Percentiles rank a stretch among this genome's conserved stretches.
phyloP scores from a whole-genome alignment of 257 asterid genomes.

The Plantago ovata region DNA sequence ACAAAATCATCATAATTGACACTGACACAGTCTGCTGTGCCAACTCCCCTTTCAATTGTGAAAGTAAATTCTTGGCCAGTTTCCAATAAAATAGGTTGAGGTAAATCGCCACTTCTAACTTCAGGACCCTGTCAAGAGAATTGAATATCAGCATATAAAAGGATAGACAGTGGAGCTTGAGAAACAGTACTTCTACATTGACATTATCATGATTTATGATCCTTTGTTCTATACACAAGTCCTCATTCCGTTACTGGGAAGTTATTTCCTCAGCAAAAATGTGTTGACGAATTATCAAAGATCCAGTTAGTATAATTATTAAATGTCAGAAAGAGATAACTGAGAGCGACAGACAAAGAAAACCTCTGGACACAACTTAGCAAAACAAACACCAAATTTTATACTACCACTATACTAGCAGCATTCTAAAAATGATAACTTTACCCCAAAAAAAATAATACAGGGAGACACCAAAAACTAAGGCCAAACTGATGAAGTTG shows the following conservation, averaged over 20 bases:
- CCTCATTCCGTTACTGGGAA: too few relatives aligned
- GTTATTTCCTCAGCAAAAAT: too few relatives aligned
- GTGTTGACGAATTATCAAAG: not conserved
- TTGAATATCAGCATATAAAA: constrained; percentile 7
- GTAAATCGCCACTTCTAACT: constrained; percentile 99
- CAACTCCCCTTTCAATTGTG: constrained; percentile 94
- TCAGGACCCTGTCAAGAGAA: constrained; percentile 88
- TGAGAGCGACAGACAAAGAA: not conserved
- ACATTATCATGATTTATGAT: not conserved
- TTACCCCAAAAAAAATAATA: not conserved
- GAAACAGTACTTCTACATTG: not conserved
- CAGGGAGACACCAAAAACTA: not conserved
- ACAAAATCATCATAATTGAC: constrained; percentile 99
- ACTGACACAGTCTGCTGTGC: constrained; percentile 85
- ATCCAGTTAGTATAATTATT: not conserved
- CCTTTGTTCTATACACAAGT: not conserved
- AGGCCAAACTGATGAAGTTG: not conserved
- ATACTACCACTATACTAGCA: not conserved
- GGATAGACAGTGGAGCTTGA: not conserved
- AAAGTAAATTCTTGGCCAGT: constrained; percentile 94
- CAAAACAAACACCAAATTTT: not conserved
- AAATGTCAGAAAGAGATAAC: too few relatives aligned
- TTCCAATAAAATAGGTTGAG: constrained; percentile 73
- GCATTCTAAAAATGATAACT: not conserved
- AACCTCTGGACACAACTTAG: not conserved